These are phyloP conservation scores for Crepidotus variabilis DNA, from an alignment of 768 basidiomycete genomes.

Conservation along the genomic window DNA sequence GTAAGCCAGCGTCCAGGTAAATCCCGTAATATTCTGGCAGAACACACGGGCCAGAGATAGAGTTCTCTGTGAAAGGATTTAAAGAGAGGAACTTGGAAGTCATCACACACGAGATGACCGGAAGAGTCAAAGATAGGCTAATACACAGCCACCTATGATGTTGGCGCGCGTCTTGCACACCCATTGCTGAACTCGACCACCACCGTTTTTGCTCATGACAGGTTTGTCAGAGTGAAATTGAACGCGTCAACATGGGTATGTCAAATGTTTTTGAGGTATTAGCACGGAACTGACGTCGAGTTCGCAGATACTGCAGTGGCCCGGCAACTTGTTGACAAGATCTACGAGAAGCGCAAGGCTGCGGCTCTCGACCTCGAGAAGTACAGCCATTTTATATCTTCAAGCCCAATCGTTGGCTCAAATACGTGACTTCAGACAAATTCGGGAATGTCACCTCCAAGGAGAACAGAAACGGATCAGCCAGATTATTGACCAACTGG, in stretches of 20 bases:
- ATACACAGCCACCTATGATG: slow-evolving; percentile 13
- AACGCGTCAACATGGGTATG: slow-evolving; percentile 21
- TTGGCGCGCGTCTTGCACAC: background rate
- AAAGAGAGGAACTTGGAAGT: slow-evolving; percentile 34
- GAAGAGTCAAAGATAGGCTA: background rate
- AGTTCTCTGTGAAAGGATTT: slow-evolving; percentile 37
- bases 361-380: slow-evolving; percentile 96
- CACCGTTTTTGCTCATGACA: slow-evolving; percentile 7
- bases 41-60: slow-evolving; percentile 42
- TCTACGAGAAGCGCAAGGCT: slow-evolving; percentile 95
- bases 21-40: slow-evolving; percentile 52
- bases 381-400: slow-evolving; percentile 35
- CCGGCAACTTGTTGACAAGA: slow-evolving; percentile 85
- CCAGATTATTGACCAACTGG: slow-evolving; percentile 90
- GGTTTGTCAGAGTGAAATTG: slow-evolving; percentile 4
- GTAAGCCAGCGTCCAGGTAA: slow-evolving; percentile 36
- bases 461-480: slow-evolving; percentile 78
- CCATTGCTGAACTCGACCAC: background rate
- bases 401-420: background rate
- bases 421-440: slow-evolving; percentile 46
- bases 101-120: slow-evolving; percentile 1
- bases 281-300: background rate
- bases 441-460: slow-evolving; percentile 81
- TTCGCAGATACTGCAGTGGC: slow-evolving; percentile 64
- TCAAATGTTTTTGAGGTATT: background rate